Base-by-base conservation (phyloP, 352 stramenopile species). In the Globisporangium acanthophoron region DNA sequence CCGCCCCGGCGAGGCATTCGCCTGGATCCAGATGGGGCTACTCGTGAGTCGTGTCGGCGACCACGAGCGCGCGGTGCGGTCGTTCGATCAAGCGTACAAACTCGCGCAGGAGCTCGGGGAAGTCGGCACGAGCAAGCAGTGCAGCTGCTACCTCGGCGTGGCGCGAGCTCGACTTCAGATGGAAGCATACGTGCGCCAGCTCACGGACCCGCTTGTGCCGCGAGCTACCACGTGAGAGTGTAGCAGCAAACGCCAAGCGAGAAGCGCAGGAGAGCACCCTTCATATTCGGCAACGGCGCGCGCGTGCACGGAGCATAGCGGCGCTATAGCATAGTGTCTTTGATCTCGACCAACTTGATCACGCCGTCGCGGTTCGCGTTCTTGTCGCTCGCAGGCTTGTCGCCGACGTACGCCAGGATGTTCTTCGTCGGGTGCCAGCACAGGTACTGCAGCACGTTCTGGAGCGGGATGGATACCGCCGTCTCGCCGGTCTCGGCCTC, bases 21-120 rank as follows among this genome's bases (percentile, higher is more conserved):
- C 87, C 9, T 96, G 84, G 85, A 90, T 94, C 53, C 85, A 94
- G 49, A 70, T 97, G 1, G 87, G 87, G 0, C 68, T 94, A 37
- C 65, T 97, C 21, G 82, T 79, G 31, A 87, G 74, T 53, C 76
- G 74, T 31, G 27, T 63, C 8, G 69, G 64, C 4, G 71, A 91
- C 20, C 71, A 87, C 46, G 80, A 88, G 16, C 86, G 80, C 35
- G 80, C 84, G 2, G 80, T 88, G 55, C 76, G 84, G 3, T 74
- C 80, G 7, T 92, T 91, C 53, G 84, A 94, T 51, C 80, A 94
- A 43, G 81, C 84, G 12, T 87, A 94, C 70, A 76, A 80, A 33
- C 59, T 94, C 5, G 80, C 84, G 0, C 76, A 90, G 56, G 77
- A 90, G 45, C 70, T 87, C 16, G 80, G 76, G 2, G 76, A 88